Base-by-base conservation (phyloP, 108 stramenopile species). In the Cylindrotheca closterium region DNA sequence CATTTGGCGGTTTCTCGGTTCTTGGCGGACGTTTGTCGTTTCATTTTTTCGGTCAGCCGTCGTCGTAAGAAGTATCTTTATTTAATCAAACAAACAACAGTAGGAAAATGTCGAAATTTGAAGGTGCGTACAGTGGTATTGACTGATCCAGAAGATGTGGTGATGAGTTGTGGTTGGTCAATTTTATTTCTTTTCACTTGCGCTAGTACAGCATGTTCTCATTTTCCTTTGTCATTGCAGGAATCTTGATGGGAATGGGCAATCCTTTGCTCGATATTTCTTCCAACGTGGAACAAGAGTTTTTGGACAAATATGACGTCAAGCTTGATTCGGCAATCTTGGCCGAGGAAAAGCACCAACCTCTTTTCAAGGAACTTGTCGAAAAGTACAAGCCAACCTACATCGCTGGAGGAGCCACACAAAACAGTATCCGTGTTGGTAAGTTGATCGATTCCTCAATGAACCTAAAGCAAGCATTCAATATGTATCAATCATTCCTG, bases 381-480 rank as follows among this genome's bases (percentile, higher is more conserved):
- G 84, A 92, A 34, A 77, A 83, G 46, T 90, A 84, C 79, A 69
- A 60, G 30, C 94, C 96, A 12, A 69, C 96, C 58, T 99, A 89
- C 92, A 98, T 99, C 74, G 99, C 99, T 4, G 99, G 99, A 12
- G 99, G 99, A 4, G 99, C 99, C 28, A 99, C 99, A 7, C 99
- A 98, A 81, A 99, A 99, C 89, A 88, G 94, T 61, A 98, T 99
- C 84, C 96, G 99, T 56, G 97, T 99, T 12, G 37, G 37, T 42
- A 42, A 42, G 37, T 42, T 15, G 7, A 15, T 42, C n/a, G n/a
- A n/a, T n/a, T n/a, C n/a, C n/a, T n/a, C n/a, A n/a, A n/a, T n/a
- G n/a, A n/a, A n/a, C n/a, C n/a, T n/a, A n/a, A n/a, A n/a, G n/a
- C n/a, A n/a, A n/a, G n/a, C n/a, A n/a, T n/a, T n/a, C n/a, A n/a